These are phyloP conservation scores for Apophysomyces variabilis DNA, from an alignment of 371 early-diverging fungal genomes.

Conservation along the genomic window DNA sequence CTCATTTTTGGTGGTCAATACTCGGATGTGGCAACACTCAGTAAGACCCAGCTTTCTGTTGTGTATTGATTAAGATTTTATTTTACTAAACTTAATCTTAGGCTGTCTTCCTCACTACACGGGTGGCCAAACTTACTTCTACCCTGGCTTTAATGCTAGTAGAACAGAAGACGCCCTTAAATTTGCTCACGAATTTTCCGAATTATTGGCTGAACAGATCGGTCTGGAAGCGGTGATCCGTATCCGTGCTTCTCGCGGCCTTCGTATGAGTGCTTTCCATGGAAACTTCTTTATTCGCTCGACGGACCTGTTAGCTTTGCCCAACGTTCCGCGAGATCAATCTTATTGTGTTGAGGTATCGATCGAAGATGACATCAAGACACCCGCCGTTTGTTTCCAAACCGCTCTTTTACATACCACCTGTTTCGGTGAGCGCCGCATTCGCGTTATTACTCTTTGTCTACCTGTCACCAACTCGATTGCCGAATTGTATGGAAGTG, in stretches of 20 bases:
- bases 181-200: slow-evolving; percentile 86
- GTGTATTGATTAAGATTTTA: too few relatives aligned
- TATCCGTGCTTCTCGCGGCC: slow-evolving; percentile 89
- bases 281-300: slow-evolving; percentile 97
- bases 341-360: slow-evolving; percentile 90
- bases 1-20: slow-evolving; percentile 66
- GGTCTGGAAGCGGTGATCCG: slow-evolving; percentile 98
- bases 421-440: slow-evolving; percentile 85
- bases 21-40: slow-evolving; percentile 73
- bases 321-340: slow-evolving; percentile 95
- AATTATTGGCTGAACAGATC: slow-evolving; percentile 82
- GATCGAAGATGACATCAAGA: slow-evolving; percentile 84
- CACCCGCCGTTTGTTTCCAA: slow-evolving; percentile 92
- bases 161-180: slow-evolving; percentile 89
- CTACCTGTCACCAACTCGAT: slow-evolving; percentile 86
- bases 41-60: slow-evolving; percentile 33
- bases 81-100: slow-evolving; percentile 1
- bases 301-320: slow-evolving; percentile 92
- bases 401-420: slow-evolving; percentile 95
- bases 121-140: slow-evolving; percentile 94
- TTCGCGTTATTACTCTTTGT: slow-evolving; percentile 93
- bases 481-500: slow-evolving; percentile 80
- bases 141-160: slow-evolving; percentile 92
- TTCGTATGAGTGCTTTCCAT: slow-evolving; percentile 88
- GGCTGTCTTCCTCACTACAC: slow-evolving; percentile 87